phyloP scores from a whole-genome alignment of 1,284 basidiomycete species.

The Cystobasidiaceae sp. region DNA sequence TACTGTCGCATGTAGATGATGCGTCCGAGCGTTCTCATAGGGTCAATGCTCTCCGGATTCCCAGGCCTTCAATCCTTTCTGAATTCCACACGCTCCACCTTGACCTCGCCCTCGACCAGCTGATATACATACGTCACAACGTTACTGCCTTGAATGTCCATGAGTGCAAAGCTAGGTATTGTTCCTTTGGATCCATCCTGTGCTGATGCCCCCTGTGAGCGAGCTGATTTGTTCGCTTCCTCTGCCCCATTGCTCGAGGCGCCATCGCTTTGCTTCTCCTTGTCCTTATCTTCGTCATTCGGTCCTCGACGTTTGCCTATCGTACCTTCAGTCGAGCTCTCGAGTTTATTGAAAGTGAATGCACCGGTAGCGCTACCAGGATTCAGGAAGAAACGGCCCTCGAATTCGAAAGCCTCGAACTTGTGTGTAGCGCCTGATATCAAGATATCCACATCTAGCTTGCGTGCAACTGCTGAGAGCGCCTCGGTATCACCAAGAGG shows the following conservation, averaged over 20 bases:
- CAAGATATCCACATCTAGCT: conserved; percentile 96
- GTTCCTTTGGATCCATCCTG: conserved; percentile 49
- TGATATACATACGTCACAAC: conserved; percentile 96
- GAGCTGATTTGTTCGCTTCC: background rate
- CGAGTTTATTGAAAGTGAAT: conserved; percentile 46
- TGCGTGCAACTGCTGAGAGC: conserved; percentile 76
- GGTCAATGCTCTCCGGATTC: no score
- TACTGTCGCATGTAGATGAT: no score
- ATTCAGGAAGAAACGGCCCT: conserved; percentile 89
- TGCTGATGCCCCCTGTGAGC: background rate
- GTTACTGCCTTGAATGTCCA: conserved; percentile 91
- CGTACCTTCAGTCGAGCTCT: background rate
- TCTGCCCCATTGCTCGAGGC: background rate
- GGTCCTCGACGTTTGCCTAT: background rate
- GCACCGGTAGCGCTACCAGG: conserved; percentile 93
- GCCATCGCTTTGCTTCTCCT: background rate
- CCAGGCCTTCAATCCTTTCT: conserved; percentile 15
- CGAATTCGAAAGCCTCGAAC: conserved; percentile 89
- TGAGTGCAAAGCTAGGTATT: conserved; percentile 79
- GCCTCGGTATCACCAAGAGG: conserved; percentile 88
- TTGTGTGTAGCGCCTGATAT: conserved; percentile 90
- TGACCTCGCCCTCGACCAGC: conserved; percentile 80
- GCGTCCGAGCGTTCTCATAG: no score
- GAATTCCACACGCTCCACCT: conserved; percentile 52
- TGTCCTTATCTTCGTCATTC: background rate